phyloP scores from a whole-genome alignment of 768 basidiomycete genomes.

The Boletus sp. region DNA sequence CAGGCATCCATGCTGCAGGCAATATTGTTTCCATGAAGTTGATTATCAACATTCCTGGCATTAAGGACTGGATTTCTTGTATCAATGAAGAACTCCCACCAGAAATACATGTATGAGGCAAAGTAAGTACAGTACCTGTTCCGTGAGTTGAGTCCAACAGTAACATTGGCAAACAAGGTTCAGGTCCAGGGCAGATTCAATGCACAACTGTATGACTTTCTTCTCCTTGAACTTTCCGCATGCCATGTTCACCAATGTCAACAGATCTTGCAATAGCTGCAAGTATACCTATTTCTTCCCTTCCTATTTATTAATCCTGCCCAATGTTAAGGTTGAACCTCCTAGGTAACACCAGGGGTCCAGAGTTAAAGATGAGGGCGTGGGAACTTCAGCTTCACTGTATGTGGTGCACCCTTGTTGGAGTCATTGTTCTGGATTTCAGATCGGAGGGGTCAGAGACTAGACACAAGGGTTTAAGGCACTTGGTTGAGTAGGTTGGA shows the following conservation, averaged over 20 bases:
- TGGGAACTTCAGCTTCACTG: too few species aligned
- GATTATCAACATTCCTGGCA: constrained; percentile 72
- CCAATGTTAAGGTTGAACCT: too few species aligned
- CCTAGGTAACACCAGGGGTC: too few species aligned
- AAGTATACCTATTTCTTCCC: constrained; percentile 99
- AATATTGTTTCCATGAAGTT: constrained; percentile 92
- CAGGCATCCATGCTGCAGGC: constrained; percentile 95
- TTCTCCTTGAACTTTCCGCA: not conserved
- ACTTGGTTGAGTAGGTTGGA: too few species aligned
- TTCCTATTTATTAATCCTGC: constrained; percentile 87
- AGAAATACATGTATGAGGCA: constrained; percentile 90
- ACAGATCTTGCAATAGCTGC: constrained; percentile 86
- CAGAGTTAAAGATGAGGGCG: too few species aligned
- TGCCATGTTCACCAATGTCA: not conserved
- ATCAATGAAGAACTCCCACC: constrained; percentile 89
- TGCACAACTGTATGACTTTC: constrained; percentile 55
- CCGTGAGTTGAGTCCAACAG: not conserved
- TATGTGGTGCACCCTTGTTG: too few species aligned
- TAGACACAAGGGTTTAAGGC: too few species aligned
- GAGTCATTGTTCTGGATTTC: too few species aligned
- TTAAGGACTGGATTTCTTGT: constrained; percentile 62
- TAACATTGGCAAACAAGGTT: constrained; percentile 36
- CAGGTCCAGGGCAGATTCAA: constrained; percentile 82
- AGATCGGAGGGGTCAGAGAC: too few species aligned
- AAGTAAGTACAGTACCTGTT: constrained; percentile 51